Base-by-base conservation (phyloP, 495 filamentous ascomycete species). In the Thermochaetoides thermophila region DNA sequence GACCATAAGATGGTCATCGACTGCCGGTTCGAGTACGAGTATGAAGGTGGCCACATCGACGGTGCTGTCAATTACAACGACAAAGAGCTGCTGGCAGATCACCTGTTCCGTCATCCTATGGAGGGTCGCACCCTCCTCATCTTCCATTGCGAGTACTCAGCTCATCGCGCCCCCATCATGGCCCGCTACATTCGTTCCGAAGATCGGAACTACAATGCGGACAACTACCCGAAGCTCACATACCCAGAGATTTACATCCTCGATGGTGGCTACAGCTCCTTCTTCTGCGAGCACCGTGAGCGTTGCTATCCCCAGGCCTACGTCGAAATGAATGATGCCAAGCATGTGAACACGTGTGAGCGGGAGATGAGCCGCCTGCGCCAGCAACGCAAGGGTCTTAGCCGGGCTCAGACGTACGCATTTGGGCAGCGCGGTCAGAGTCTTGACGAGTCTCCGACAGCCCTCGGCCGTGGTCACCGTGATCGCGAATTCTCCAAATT, bases 21-120 rank as follows among this genome's bases (percentile, higher is more conserved):
- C 48, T 99, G 91, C 50, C 81, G 89, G 8, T 99, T 99, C 52
- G 91, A 96, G 57, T 99, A 96, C 53, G 91, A 99, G 57, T 99
- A 86, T 53, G 77, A 92, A 19, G 91, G 91, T 27, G 91, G 91
- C 12, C 91, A 99, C 49, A 93, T 99, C 40, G 68, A 81, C 30
- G 80, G 81, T 0, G 91, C 91, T 20, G 59, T 92, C 47, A 99
- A 99, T 60, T 84, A 80, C 61, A 95, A 94, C 50, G 82, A 93
- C 56, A 96, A 93, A 56, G 87, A 96, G 42, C 54, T 73, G 19
- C 63, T 99, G 38, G 74, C 85, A 1, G 59, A 61, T 31, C 69
- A 84, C 30, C 70, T 99, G 7, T 92, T 99, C 53, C 60, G 69
- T 28, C 57, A 57, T 17, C 56, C 68, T 2, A 69, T 73, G 38